A percentile compares a stretch with the other conserved stretches of the same genome.
These are phyloP conservation scores for Juglanconis oblonga DNA, from an alignment of 2,329 filamentous ascomycete species.

Conservation along the genomic window DNA sequence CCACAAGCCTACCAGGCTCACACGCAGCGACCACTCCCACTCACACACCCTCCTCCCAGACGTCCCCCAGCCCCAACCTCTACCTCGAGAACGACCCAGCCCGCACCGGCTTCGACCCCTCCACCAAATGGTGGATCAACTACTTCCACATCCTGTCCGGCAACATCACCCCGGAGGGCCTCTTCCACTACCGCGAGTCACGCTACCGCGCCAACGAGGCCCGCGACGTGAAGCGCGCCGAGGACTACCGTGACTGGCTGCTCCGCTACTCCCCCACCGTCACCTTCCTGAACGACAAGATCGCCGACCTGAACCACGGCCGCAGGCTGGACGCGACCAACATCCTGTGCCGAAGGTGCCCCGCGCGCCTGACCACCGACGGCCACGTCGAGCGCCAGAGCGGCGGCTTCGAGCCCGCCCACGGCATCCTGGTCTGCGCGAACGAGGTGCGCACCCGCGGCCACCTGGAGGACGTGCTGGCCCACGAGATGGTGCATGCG, in stretches of 20 bases:
- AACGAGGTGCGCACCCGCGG: constrained; percentile 80
- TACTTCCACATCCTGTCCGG: constrained; percentile 81
- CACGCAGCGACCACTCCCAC: neutral
- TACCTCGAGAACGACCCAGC: constrained; percentile 56
- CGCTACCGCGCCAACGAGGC: constrained; percentile 74
- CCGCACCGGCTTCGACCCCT: constrained; percentile 62
- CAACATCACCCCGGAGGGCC: constrained; percentile 64
- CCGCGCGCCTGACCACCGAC: constrained; percentile 51
- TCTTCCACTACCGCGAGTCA: constrained; percentile 73
- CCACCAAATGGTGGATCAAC: constrained; percentile 69
- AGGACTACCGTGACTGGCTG: constrained; percentile 78
- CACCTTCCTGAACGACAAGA: constrained; percentile 80
- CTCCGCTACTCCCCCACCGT: constrained; percentile 82
- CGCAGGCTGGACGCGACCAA: constrained; percentile 65
- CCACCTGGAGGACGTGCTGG: constrained; percentile 88
- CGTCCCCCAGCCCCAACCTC: constrained; percentile 21
- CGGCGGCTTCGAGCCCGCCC: constrained; percentile 82
- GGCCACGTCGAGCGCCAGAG: constrained; percentile 62
- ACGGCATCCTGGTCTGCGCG: constrained; percentile 88
- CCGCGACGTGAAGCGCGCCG: constrained; percentile 76
- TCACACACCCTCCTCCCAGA: neutral
- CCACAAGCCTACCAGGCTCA: neutral
- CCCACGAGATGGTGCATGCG: constrained; percentile 97
- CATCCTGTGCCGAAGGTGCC: constrained; percentile 79
- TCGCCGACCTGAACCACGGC: constrained; percentile 70